A percentile compares a stretch with the other conserved stretches of the same genome.
These are phyloP conservation scores for Annulohypoxylon truncatum DNA, from an alignment of 2,329 filamentous ascomycete species.

Conservation along the genomic window DNA sequence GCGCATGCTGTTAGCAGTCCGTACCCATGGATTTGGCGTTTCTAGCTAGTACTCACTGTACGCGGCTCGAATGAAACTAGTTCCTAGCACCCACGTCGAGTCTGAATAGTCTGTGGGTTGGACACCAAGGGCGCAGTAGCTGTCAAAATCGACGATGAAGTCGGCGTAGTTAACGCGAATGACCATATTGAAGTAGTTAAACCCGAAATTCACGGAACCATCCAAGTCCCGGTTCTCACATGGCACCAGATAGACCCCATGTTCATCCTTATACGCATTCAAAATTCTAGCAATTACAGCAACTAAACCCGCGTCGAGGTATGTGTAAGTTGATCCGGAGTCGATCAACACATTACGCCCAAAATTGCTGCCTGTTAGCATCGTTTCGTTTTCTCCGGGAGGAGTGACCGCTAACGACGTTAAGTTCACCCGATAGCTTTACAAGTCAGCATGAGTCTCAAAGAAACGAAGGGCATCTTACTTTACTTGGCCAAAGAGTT, in stretches of 20 bases:
- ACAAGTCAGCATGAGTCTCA: background rate
- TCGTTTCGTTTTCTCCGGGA: conserved; percentile 42
- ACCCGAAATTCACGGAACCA: conserved; percentile 60
- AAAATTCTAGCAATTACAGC: conserved; percentile 53
- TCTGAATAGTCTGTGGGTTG: conserved; percentile 50
- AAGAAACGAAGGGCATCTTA: conserved; percentile 35
- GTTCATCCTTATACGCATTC: conserved; percentile 47
- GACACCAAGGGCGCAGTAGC: conserved; percentile 52
- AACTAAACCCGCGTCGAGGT: conserved; percentile 68
- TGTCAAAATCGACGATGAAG: conserved; percentile 55
- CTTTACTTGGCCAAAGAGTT: conserved; percentile 49
- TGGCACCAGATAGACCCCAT: conserved; percentile 49
- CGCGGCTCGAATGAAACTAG: conserved; percentile 54
- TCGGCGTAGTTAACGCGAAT: conserved; percentile 60
- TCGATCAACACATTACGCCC: conserved; percentile 65
- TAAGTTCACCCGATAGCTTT: conserved; percentile 54
- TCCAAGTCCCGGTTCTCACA: conserved; percentile 54
- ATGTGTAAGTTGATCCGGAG: conserved; percentile 72
- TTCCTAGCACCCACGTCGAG: conserved; percentile 53
- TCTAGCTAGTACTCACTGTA: conserved; percentile 47
- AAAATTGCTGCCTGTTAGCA: conserved; percentile 49
- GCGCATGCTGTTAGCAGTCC: conserved; percentile 14
- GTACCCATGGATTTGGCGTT: background rate
- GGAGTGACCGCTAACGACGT: conserved; percentile 52
- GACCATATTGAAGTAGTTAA: conserved; percentile 55